Conservation (phyloP, 1,284 basidiomycete species). For the Cronartium quercuum region DNA sequence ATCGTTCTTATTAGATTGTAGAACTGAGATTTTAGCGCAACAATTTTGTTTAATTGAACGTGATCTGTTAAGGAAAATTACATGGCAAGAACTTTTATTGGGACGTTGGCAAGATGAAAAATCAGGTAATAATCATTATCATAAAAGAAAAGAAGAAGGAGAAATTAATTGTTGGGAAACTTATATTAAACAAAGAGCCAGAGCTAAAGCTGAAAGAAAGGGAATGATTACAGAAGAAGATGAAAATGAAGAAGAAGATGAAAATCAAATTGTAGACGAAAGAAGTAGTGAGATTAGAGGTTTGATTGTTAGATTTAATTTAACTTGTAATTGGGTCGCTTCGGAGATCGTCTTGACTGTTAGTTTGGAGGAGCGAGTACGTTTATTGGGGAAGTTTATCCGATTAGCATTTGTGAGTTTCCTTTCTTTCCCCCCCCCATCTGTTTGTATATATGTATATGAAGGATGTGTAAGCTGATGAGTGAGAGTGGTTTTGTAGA, state of each 20-base stretch:
- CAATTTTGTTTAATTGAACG: conserved; percentile 82
- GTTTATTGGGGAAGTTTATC: conserved; percentile 71
- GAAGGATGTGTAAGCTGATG: background rate
- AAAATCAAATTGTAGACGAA: too few species aligned
- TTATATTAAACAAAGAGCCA: conserved; percentile 67
- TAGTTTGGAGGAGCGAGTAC: conserved; percentile 57
- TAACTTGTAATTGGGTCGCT: conserved; percentile 72
- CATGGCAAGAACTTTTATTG: conserved; percentile 72
- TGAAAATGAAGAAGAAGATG: too few species aligned
- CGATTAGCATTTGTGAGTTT: conserved; percentile 72
- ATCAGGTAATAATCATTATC: background rate
- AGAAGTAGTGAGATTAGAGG: conserved; percentile 57
- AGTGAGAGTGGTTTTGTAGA: conserved; percentile 53
- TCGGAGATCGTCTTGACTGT: conserved; percentile 58
- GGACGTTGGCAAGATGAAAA: conserved; percentile 49
- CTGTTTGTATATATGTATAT: background rate
- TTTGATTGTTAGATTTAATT: conserved; percentile 77
- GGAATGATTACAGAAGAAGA: conserved; percentile 41
- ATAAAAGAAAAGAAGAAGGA: conserved; percentile 54
- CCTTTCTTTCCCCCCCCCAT: background rate
- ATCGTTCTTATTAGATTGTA: conserved; percentile 46
- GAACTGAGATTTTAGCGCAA: conserved; percentile 61
- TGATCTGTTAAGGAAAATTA: conserved; percentile 72
- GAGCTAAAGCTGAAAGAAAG: conserved; percentile 60
- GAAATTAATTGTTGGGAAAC: conserved; percentile 74